Evolutionary conservation across 805 yeast species (phyloP).

Genomic region (Candida insectorum): DNA sequence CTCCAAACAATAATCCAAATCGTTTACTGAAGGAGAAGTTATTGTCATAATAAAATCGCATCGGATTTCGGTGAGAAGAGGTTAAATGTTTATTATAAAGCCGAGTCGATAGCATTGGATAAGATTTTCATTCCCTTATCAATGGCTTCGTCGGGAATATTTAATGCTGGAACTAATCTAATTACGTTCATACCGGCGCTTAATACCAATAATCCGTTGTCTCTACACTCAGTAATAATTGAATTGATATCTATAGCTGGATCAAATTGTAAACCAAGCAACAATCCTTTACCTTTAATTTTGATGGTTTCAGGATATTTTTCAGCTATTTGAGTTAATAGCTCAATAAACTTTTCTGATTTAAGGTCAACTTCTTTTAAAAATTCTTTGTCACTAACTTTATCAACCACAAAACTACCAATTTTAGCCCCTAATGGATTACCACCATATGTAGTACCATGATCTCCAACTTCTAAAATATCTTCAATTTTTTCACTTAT

Average conservation of each 20-base stretch:
- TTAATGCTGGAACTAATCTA: slow-evolving; percentile 89
- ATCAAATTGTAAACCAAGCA: slow-evolving; percentile 77
- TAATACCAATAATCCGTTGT: slow-evolving; percentile 76
- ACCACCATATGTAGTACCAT: slow-evolving; percentile 97
- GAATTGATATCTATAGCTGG: slow-evolving; percentile 52
- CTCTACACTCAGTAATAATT: slow-evolving; percentile 68
- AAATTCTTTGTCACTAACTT: slow-evolving; percentile 59
- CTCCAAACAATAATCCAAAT: slow-evolving; percentile 41
- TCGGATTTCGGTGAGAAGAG: too few species aligned
- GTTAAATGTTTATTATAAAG: background rate
- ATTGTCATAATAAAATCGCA: slow-evolving; percentile 24
- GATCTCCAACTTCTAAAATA: slow-evolving; percentile 83
- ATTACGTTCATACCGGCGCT: slow-evolving; percentile 92
- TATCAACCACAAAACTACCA: slow-evolving; percentile 70
- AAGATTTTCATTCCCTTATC: slow-evolving; percentile 71
- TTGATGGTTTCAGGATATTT: slow-evolving; percentile 62
- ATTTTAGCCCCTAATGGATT: slow-evolving; percentile 88
- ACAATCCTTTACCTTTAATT: slow-evolving; percentile 84
- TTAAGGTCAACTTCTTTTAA: slow-evolving; percentile 57
- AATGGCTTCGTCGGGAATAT: slow-evolving; percentile 67
- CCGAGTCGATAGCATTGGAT: slow-evolving; percentile 45
- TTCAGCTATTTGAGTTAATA: slow-evolving; percentile 47
- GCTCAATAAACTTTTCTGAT: slow-evolving; percentile 52
- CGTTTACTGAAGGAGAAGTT: slow-evolving; percentile 26
- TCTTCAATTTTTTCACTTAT: slow-evolving; percentile 75